Percentiles rank a stretch among this genome's conserved stretches.
These are phyloP conservation scores for Alternaria incomplexa DNA, from an alignment of 2,329 filamentous ascomycete genomes.

Conservation along the genomic window DNA sequence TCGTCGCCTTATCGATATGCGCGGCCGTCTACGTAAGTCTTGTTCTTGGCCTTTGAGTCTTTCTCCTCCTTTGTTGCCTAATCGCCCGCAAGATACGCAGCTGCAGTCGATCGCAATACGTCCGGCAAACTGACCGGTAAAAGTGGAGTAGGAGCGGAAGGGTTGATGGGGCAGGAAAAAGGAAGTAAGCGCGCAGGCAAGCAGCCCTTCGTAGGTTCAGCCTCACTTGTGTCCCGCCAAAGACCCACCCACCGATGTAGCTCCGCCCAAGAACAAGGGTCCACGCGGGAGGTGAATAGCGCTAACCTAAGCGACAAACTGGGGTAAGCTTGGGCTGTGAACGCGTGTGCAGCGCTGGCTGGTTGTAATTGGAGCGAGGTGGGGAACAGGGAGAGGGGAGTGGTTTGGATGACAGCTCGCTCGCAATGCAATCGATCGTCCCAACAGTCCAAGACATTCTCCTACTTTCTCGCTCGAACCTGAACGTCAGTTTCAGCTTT, in stretches of 20 bases:
- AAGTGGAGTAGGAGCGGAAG: constrained; percentile 4
- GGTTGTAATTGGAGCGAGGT: background rate
- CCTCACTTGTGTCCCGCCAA: constrained; percentile 20
- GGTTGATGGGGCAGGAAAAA: constrained; percentile 11
- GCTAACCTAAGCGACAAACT: constrained; percentile 10
- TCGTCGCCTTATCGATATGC: background rate
- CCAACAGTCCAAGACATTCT: background rate
- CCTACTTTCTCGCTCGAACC: background rate
- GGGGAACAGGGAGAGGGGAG: background rate
- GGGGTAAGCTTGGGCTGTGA: constrained; percentile 9
- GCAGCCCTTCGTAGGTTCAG: constrained; percentile 8
- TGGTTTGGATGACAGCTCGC: background rate
- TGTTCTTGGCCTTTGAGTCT: no score
- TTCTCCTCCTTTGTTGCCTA: background rate
- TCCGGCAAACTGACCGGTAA: constrained; percentile 12
- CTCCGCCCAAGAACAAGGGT: constrained; percentile 8
- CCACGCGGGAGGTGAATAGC: constrained; percentile 2
- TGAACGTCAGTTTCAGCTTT: background rate
- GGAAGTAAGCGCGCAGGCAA: constrained; percentile 5
- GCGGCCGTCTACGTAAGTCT: background rate
- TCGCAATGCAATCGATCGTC: background rate
- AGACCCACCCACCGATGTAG: constrained; percentile 1
- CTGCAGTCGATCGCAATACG: background rate
- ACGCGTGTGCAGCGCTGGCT: constrained; percentile 6
- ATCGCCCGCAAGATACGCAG: background rate